phyloP scores from a whole-genome alignment of 2,329 filamentous ascomycete genomes.

The Paecilomyces variotii region DNA sequence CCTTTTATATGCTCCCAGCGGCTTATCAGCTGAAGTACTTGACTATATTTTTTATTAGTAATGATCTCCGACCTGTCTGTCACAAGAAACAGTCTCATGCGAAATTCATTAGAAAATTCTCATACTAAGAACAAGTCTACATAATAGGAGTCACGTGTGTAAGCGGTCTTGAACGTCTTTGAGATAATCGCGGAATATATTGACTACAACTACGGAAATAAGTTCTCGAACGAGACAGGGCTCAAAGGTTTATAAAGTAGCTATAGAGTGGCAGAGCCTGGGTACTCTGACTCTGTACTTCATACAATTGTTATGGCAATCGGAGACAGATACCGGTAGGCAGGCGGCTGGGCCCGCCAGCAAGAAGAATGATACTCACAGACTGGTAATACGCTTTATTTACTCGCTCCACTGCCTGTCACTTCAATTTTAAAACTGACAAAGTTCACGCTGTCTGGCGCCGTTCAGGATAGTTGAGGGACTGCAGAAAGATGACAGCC shows the following conservation, averaged over 20 bases:
- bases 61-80: neutral
- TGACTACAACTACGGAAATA: no score
- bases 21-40: neutral
- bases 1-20: neutral
- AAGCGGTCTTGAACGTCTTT: no score
- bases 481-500: conserved; percentile 5
- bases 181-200: no score
- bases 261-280: no score
- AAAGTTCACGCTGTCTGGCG: neutral
- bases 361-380: neutral
- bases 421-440: neutral
- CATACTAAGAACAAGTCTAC: neutral
- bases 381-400: no score
- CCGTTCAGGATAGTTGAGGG: neutral
- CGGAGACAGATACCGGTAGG: neutral
- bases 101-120: neutral
- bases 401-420: neutral
- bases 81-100: neutral
- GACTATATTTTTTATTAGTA: neutral
- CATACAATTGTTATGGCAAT: neutral
- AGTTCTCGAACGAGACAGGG: no score
- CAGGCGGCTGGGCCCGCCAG: neutral
- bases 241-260: no score
- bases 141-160: no score
- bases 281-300: neutral